Evolutionary conservation across 208 protist species (phyloP).

Genomic region (Leishmania braziliensis): DNA sequence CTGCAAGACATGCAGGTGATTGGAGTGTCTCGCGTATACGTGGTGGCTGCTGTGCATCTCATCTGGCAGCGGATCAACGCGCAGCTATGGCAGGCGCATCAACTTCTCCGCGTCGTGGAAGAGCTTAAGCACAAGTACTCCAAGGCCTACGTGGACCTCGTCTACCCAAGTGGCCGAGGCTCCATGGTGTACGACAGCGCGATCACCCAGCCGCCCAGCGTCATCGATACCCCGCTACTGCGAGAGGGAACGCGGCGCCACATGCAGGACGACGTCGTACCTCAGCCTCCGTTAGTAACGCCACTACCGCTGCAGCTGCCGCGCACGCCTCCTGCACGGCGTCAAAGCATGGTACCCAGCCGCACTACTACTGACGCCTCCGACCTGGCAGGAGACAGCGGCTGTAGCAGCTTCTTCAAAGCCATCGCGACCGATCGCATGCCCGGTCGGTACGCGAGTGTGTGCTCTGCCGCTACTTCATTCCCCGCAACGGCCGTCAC

Average conservation of each 20-base stretch:
- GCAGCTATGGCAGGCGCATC: constrained; percentile 85
- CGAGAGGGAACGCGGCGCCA: neutral
- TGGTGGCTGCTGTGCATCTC: constrained; percentile 74
- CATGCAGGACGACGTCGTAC: neutral
- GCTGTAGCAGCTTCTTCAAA: constrained; percentile 1
- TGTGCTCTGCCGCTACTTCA: constrained; percentile 1
- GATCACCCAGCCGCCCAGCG: constrained; percentile 13
- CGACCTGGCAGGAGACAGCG: constrained; percentile 1
- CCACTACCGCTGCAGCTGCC: constrained; percentile 5
- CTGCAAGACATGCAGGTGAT: constrained; percentile 55
- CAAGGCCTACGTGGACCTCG: constrained; percentile 16
- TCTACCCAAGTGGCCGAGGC: neutral
- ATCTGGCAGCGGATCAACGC: constrained; percentile 78
- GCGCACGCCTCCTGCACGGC: neutral
- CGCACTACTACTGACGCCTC: constrained; percentile 11
- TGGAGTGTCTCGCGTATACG: constrained; percentile 46
- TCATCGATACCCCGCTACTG: constrained; percentile 19
- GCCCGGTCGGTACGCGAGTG: constrained; percentile 10
- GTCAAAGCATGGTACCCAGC: neutral
- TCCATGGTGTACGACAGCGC: constrained; percentile 7
- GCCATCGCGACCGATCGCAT: constrained; percentile 7
- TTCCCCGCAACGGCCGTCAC: constrained; percentile 24
- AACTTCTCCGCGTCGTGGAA: constrained; percentile 61
- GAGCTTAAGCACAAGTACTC: constrained; percentile 65
- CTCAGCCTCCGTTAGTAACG: neutral